Evolutionary conservation across 805 yeast genomes (phyloP).

Genomic region (Maudiozyma saulgeensis): DNA sequence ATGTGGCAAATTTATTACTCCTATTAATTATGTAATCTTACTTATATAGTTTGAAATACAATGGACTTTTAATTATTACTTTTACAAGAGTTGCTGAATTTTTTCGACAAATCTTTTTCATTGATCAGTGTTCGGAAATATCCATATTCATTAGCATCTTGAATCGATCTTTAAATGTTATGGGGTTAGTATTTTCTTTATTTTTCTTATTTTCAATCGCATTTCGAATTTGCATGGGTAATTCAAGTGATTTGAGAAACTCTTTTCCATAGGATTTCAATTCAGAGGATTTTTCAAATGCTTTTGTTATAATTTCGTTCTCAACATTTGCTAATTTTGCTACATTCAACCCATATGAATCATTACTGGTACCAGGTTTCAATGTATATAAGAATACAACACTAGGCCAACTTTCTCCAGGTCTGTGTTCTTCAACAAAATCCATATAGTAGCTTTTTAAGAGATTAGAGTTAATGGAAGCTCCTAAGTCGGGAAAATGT

Average conservation of each 20-base stretch:
- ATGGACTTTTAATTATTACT: not conserved
- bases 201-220: not conserved
- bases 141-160: not conserved
- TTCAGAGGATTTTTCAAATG: constrained; percentile 28
- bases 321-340: constrained; percentile 68
- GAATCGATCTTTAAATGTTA: not conserved
- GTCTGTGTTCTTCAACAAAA: constrained; percentile 35
- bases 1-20: not conserved
- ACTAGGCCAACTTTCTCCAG: constrained; percentile 30
- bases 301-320: constrained; percentile 35
- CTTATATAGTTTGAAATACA: not conserved
- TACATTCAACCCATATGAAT: constrained; percentile 78
- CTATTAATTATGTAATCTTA: not conserved
- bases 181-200: not conserved
- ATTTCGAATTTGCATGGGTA: not conserved
- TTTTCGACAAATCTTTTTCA: not conserved
- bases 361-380: constrained; percentile 40
- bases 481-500: constrained; percentile 63
- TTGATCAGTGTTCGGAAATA: no score
- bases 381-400: constrained; percentile 47
- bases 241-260: not conserved
- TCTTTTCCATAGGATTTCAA: constrained; percentile 8
- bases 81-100: not conserved
- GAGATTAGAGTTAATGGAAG: constrained; percentile 31
- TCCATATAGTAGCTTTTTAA: constrained; percentile 69